phyloP scores from a whole-genome alignment of 2,329 filamentous ascomycete species.

The Alternaria consortialis region DNA sequence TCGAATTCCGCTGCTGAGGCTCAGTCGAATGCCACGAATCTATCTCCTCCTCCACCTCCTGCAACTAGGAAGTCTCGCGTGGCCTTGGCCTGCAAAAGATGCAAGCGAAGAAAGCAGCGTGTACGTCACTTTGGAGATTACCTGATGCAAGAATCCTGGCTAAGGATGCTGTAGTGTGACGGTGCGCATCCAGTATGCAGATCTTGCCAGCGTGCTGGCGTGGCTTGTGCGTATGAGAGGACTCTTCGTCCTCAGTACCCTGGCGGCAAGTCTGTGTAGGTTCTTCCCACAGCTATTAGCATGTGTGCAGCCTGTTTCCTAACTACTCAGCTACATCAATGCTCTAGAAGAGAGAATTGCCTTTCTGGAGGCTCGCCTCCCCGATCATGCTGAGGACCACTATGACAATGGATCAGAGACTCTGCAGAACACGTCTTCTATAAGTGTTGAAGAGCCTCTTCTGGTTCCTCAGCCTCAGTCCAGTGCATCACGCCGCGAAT shows the following conservation, averaged over 20 bases:
- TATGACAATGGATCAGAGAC: constrained; percentile 18
- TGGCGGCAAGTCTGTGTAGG: constrained; percentile 38
- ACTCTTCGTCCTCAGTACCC: constrained; percentile 38
- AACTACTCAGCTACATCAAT: constrained; percentile 33
- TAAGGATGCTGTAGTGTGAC: constrained; percentile 30
- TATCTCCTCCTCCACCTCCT: not conserved
- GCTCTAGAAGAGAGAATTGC: constrained; percentile 39
- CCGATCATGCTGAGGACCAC: constrained; percentile 38
- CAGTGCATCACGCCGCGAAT: constrained; percentile 8
- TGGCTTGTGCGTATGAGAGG: constrained; percentile 36
- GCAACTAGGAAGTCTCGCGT: constrained; percentile 30
- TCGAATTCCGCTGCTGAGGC: constrained; percentile 15
- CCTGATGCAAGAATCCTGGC: not conserved
- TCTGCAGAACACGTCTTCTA: not conserved
- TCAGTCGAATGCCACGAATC: constrained; percentile 6
- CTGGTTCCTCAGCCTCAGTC: not conserved
- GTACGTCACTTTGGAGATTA: constrained; percentile 23
- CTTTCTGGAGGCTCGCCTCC: constrained; percentile 38
- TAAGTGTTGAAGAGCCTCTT: not conserved
- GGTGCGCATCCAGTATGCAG: constrained; percentile 33
- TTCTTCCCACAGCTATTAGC: not conserved
- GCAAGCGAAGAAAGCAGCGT: constrained; percentile 39
- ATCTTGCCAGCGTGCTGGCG: constrained; percentile 30
- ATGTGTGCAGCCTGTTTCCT: not conserved
- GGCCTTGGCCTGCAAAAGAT: constrained; percentile 37